Conservation (phyloP, 139 green algal genomes). For the Volvox reticuliferus region DNA sequence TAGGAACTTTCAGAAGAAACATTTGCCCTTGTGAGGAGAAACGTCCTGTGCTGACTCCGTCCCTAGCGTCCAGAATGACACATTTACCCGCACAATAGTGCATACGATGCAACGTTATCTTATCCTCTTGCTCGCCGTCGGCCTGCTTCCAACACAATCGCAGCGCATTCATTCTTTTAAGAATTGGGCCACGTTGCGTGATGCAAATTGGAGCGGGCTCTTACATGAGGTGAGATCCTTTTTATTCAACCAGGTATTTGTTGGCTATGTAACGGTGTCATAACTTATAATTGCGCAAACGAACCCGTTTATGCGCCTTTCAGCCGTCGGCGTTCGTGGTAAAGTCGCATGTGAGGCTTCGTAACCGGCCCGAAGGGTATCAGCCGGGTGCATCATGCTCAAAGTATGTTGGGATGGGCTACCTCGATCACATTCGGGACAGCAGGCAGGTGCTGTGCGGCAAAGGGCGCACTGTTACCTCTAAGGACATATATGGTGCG, state of each 20-base stretch:
- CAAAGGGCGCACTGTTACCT: not conserved
- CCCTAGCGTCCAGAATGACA: too few species aligned
- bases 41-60: too few species aligned
- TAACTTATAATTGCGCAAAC: too few species aligned
- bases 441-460: not conserved
- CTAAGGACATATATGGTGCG: not conserved
- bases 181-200: not conserved
- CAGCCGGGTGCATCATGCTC: not conserved
- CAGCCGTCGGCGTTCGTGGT: conserved; percentile 15
- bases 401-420: conserved; percentile 22
- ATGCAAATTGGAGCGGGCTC: conserved; percentile 22
- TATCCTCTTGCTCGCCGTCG: not conserved
- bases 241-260: not conserved
- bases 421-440: conserved; percentile 18
- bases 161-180: not conserved
- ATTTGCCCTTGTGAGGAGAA: too few species aligned
- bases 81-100: not conserved
- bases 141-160: not conserved
- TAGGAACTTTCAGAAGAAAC: too few species aligned
- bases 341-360: not conserved
- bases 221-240: not conserved
- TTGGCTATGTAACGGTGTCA: too few species aligned
- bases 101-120: conserved; percentile 9
- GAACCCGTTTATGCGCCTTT: not conserved
- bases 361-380: not conserved